These are phyloP conservation scores for Pseudomassariella vexata DNA, from an alignment of 2,329 filamentous ascomycete species.

Conservation along the genomic window DNA sequence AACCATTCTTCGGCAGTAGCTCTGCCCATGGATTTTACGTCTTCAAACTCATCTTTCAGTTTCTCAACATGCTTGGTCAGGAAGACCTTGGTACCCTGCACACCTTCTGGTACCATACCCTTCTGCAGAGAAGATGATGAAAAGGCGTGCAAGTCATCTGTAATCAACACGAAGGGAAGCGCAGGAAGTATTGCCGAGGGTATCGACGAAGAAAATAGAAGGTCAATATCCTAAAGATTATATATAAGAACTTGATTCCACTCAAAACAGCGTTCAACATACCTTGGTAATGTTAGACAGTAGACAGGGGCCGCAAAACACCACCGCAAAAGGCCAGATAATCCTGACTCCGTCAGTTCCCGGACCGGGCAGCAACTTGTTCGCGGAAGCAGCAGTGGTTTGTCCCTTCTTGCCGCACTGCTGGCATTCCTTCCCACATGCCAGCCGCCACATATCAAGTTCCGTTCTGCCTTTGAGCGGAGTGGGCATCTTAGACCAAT, in stretches of 20 bases:
- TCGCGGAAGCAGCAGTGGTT: slow-evolving; percentile 18
- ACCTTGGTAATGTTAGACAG: slow-evolving; percentile 59
- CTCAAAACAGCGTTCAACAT: slow-evolving; percentile 28
- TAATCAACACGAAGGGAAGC: slow-evolving; percentile 64
- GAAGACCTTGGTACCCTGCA: slow-evolving; percentile 61
- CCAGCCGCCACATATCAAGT: slow-evolving; percentile 70
- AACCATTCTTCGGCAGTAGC: slow-evolving; percentile 71
- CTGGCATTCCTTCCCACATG: slow-evolving; percentile 59
- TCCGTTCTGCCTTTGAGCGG: slow-evolving; percentile 63
- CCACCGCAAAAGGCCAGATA: slow-evolving; percentile 67
- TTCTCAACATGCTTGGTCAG: slow-evolving; percentile 56
- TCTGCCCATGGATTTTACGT: slow-evolving; percentile 59
- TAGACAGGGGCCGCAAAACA: slow-evolving; percentile 63
- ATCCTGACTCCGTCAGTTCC: slow-evolving; percentile 54
- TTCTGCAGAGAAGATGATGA: slow-evolving; percentile 48
- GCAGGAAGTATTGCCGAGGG: slow-evolving; percentile 59
- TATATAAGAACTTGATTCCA: too few species aligned
- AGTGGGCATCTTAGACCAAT: slow-evolving; percentile 61
- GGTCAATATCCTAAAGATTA: slow-evolving; percentile 57
- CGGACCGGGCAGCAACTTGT: slow-evolving; percentile 55
- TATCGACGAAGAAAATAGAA: slow-evolving; percentile 56
- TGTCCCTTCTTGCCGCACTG: slow-evolving; percentile 49
- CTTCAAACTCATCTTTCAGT: slow-evolving; percentile 56
- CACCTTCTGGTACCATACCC: slow-evolving; percentile 35
- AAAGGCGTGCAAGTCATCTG: slow-evolving; percentile 54